Evolutionary conservation across 2,329 filamentous ascomycete species (phyloP).

Genomic region (Cercospora sp.): DNA sequence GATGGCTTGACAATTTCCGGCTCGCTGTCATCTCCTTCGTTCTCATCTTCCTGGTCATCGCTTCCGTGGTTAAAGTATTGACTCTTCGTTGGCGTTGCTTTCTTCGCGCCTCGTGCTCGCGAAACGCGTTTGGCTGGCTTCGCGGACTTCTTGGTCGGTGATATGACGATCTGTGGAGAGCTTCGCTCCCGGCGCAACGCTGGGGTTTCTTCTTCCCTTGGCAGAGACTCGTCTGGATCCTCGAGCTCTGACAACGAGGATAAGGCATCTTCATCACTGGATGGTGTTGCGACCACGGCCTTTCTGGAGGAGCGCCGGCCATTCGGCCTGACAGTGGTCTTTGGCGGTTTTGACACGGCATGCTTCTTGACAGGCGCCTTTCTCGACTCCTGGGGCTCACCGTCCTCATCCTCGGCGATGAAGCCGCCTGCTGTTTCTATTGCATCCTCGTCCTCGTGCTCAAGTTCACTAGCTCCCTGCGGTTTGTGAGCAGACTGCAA

Average conservation of each 20-base stretch:
- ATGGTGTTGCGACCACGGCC: not conserved
- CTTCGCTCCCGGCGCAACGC: constrained; percentile 13
- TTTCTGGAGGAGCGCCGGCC: not conserved
- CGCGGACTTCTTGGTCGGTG: constrained; percentile 23
- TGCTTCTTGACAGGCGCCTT: constrained; percentile 2
- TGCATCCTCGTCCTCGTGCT: constrained; percentile 19
- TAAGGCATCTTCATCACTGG: constrained; percentile 1
- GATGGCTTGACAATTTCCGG: constrained; percentile 36
- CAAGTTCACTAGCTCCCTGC: constrained; percentile 2
- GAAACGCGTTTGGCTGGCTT: constrained; percentile 1
- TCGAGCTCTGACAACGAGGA: constrained; percentile 17
- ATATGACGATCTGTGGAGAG: constrained; percentile 33
- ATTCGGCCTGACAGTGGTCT: constrained; percentile 13
- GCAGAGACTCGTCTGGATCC: not conserved
- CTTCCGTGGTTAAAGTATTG: constrained; percentile 32
- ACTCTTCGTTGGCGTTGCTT: constrained; percentile 34
- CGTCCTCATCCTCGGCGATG: constrained; percentile 22
- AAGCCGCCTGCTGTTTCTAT: constrained; percentile 37
- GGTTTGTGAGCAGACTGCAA: constrained; percentile 31
- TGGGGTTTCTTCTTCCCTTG: not conserved
- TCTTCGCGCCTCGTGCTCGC: constrained; percentile 26
- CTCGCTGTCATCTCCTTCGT: constrained; percentile 29
- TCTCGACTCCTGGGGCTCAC: not conserved
- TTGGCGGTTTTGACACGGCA: constrained; percentile 3
- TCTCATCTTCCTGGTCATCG: constrained; percentile 19